Base-by-base conservation (phyloP, 2,329 filamentous ascomycete species). In the Venturia effusa region DNA sequence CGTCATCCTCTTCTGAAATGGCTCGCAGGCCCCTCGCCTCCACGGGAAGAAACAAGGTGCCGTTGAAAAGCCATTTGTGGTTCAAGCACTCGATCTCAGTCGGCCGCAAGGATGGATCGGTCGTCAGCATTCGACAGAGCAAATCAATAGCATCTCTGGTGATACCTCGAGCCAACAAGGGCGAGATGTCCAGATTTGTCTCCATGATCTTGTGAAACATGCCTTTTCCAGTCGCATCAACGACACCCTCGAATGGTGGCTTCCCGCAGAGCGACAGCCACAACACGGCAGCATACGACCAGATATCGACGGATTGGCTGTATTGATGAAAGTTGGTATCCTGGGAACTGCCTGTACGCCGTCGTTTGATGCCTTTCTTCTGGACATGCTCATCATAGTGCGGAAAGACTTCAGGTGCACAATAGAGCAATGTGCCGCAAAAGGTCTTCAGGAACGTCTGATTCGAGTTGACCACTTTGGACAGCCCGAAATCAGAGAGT, bases 391-490 rank as follows among this genome's bases (percentile, higher is more conserved):
- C 86, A 60, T 84, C 79, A 68, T 85, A 79, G 69, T 89, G 87
- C 61, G 89, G 91, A 71, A 97, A 99, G 1, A 99, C 93, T 71
- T 99, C 94, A 0, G 94, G 94, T 0, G 94, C 94, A 73, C 94
- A 97, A 75, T 97, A 99, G 3, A 99, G 79, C 34, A 99, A 79
- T 0, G 94, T 99, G 39, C 95, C 94, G 72, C 94, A 99, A 71
- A 99, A 99, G 0, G 94, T 99, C 73, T 92, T 91, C 43, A 97
- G 79, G 71, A 97, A 97, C 0, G 93, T 97, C 70, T 96, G 88
- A 66, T 92, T 87, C 68, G 90, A 90, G 66, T 92, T 88, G 57
- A 96, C 87, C 74, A 95, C 92, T 73, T 99, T 99, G 2, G 94
- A 97, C 4, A 99, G 78, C 63, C 94, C 94, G 77, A 99, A 99